These are phyloP conservation scores for Fusarium sp. DNA, from an alignment of 2,329 filamentous ascomycete genomes.

Conservation along the genomic window DNA sequence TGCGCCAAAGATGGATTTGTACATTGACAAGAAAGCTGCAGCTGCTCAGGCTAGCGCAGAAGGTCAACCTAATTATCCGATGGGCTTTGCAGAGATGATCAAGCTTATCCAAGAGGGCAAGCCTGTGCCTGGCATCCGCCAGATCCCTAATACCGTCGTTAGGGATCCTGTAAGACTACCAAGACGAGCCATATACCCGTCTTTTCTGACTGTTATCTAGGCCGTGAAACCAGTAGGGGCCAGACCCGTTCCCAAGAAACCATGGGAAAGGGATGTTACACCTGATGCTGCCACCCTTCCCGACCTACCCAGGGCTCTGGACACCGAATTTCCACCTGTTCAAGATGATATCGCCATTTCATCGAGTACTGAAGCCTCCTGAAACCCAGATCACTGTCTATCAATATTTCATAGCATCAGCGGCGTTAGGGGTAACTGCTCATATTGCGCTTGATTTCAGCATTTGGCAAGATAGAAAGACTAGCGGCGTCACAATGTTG, in stretches of 20 bases:
- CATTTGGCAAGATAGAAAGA: background rate
- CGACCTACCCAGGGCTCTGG: constrained; percentile 45
- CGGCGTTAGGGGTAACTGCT: constrained; percentile 17
- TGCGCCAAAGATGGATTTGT: constrained; percentile 61
- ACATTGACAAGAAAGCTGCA: constrained; percentile 53
- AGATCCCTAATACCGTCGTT: constrained; percentile 84
- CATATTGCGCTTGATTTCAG: background rate
- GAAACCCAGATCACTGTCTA: background rate
- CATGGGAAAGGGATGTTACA: constrained; percentile 77
- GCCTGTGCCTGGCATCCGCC: constrained; percentile 85
- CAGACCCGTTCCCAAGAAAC: constrained; percentile 65
- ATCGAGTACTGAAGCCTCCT: constrained; percentile 10
- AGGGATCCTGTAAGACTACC: constrained; percentile 69
- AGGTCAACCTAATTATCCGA: constrained; percentile 77
- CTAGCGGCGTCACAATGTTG: background rate
- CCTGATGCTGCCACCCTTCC: constrained; percentile 29
- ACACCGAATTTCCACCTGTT: constrained; percentile 51
- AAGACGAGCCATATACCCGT: background rate
- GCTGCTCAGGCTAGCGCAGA: constrained; percentile 35
- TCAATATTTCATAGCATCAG: constrained; percentile 14
- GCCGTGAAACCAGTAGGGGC: constrained; percentile 61
- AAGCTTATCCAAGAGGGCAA: constrained; percentile 85
- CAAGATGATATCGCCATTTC: constrained; percentile 25
- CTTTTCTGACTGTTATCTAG: constrained; percentile 46
- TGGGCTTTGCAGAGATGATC: constrained; percentile 85